Evolutionary conservation across 139 green algal genomes (phyloP), one percentile per base, ranked within the genome.

Genomic region (Dunaliella primolecta): DNA sequence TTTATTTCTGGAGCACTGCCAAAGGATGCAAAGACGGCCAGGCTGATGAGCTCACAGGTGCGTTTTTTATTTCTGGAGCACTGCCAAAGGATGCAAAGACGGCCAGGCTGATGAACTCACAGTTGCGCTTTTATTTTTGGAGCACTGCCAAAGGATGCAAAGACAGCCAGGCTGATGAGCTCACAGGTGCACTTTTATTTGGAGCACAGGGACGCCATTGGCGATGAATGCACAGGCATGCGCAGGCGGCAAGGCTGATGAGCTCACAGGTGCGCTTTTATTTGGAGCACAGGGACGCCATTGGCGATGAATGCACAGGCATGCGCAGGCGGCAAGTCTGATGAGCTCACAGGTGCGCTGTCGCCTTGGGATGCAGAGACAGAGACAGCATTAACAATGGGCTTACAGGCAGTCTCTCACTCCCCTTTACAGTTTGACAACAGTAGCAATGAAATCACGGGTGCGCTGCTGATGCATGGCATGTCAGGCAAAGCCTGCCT

Each of bases 81-180:
- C 70, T 85, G 81, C 80, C 75, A 55, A 81, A 71, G 75, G 64
- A 87, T n/a, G 46, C 25, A 35, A 81, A 81, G 77, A 70, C 77
- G 30, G 35, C 77, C 23, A 37, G 31, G 3, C 35, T 32, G 23
- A 37, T 81, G 70, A n/a, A n/a, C n/a, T n/a, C n/a, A n/a, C n/a
- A n/a, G n/a, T n/a, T n/a, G 70, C 70, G n/a, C n/a, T n/a, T n/a
- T n/a, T n/a, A n/a, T n/a, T n/a, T n/a, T n/a, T n/a, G n/a, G n/a
- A n/a, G n/a, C n/a, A n/a, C 55, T 86, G 81, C 81, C 76, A 36
- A 81, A 75, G 77, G 71, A 87, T 32, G 56, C 23, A 29, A 83
- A 83, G 37, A 75, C 78, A 74, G 37, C 78, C 25, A 70, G 31
- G 23, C 36, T 35, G 2, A 70, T 83, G 75, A 64, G 7, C 15